Conservation (phyloP, 495 filamentous ascomycete species). For the Neurospora sp. region DNA sequence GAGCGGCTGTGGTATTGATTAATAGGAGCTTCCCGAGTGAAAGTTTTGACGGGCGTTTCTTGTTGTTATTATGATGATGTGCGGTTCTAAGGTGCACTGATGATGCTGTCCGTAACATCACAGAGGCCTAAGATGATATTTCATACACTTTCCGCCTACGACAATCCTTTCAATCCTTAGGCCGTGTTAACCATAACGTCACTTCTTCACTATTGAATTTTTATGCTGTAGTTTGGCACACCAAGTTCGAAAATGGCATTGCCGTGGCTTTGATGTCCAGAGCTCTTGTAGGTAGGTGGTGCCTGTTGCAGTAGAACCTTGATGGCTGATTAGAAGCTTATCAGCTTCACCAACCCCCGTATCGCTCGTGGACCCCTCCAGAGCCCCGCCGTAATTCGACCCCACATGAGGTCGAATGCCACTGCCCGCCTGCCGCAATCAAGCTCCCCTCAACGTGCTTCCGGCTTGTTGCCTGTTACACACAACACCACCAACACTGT, state of each 20-base stretch:
- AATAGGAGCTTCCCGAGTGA: not conserved
- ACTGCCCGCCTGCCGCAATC: not conserved
- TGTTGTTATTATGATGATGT: not conserved
- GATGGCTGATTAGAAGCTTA: not conserved
- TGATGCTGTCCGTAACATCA: not conserved
- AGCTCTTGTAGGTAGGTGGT: not conserved
- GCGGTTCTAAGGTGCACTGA: not conserved
- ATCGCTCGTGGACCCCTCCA: not conserved
- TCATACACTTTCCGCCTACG: not conserved
- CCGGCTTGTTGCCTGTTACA: not conserved
- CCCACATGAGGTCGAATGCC: not conserved
- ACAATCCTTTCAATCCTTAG: not conserved
- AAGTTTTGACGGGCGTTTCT: not conserved
- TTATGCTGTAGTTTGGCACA: not conserved
- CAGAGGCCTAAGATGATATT: not conserved
- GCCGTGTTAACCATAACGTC: not conserved
- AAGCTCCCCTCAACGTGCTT: not conserved
- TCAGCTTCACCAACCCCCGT: not conserved
- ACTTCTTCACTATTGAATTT: not conserved
- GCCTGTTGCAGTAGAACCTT: not conserved
- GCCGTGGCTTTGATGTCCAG: not conserved
- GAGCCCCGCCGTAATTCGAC: not conserved
- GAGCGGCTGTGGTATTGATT: not conserved
- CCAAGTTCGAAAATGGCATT: not conserved
- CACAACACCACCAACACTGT: not conserved